A percentile compares a stretch with the other conserved stretches of the same genome.
Conservation (phyloP, 768 basidiomycete genomes). For the Naganishia onofrii region DNA sequence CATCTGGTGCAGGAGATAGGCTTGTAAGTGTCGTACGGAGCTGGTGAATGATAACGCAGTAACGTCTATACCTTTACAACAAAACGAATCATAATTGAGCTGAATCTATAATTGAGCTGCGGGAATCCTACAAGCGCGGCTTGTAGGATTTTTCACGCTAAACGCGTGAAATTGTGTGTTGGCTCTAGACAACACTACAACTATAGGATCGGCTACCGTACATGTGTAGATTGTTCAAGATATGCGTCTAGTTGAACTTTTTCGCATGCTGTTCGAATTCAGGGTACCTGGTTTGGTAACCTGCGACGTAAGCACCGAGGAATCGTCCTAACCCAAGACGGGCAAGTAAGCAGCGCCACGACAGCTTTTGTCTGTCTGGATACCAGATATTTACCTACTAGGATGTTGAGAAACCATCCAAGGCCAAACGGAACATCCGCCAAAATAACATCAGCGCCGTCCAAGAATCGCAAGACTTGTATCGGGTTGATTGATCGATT, state of each 20-base stretch:
- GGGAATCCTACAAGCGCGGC: conserved; percentile 10
- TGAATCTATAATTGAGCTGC: conserved; percentile 1
- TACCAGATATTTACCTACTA: not conserved
- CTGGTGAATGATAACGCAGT: not conserved
- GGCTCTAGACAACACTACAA: conserved; percentile 12
- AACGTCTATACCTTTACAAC: not conserved
- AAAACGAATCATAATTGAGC: not conserved
- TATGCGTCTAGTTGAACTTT: not conserved
- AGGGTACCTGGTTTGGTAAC: not conserved
- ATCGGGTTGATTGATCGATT: conserved; percentile 8
- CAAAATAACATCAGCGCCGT: conserved; percentile 23
- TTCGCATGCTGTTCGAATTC: not conserved
- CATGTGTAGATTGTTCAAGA: too few species aligned
- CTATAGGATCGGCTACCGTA: conserved; percentile 1
- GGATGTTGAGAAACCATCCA: not conserved
- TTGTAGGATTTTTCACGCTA: conserved; percentile 13
- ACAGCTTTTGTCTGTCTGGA: too few species aligned
- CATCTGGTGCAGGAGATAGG: not conserved
- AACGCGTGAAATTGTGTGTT: conserved; percentile 17
- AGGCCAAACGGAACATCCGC: conserved; percentile 21
- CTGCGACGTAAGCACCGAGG: not conserved
- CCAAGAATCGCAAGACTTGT: conserved; percentile 26
- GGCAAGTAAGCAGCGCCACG: not conserved
- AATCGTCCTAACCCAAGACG: not conserved
- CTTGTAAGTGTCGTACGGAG: too few species aligned